Evolutionary conservation across 345 rosid genomes (phyloP), one percentile per base, ranked within the genome.

Genomic region (Ceriops zippeliana): DNA sequence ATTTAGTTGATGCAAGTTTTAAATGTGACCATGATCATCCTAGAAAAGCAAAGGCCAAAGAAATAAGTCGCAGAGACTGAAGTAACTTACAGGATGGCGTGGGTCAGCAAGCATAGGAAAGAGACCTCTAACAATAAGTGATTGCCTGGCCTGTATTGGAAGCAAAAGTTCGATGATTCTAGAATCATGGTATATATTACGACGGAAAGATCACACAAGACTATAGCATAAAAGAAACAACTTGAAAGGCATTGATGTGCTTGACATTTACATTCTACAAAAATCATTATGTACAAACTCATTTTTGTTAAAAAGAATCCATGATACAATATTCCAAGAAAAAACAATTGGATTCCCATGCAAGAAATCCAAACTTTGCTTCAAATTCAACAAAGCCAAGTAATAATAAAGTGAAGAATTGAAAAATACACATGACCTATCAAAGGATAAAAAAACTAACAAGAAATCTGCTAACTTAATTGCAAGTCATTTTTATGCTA

Each of bases 41-140:
- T 1, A 19, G 32, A 16, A 31, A 37, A 31, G 4, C 31, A 62
- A 67, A 11, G 42, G 42, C 27, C 52, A 8, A 52, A 2, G 21
- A 52, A 52, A 13, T 30, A 58, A 54, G 69, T 26, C 27, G 0
- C 16, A 53, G 42, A 42, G n/a, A 62, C 54, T 28, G 28, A 67
- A 60, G 60, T 20, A 62, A 78, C 96, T 85, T 80, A 90, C 93
- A 57, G 89, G 83, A 79, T 90, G 96, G 26, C 91, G 86, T 66
- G 96, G 96, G 73, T 90, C 96, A 65, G 96, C 93, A 52, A 90
- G 96, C 96, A 90, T 90, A 13, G 96, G 96, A 79, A 88, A 90
- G 78, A 90, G 96, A 21, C 96, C 96, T 83, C 93, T 81, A 38
- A 90, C 93, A 30, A 88, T 81, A 63, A 90, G 93, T 19, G 96